These are phyloP conservation scores for Phialemoniopsis sp. DNA, from an alignment of 2,329 filamentous ascomycete genomes.

Conservation along the genomic window DNA sequence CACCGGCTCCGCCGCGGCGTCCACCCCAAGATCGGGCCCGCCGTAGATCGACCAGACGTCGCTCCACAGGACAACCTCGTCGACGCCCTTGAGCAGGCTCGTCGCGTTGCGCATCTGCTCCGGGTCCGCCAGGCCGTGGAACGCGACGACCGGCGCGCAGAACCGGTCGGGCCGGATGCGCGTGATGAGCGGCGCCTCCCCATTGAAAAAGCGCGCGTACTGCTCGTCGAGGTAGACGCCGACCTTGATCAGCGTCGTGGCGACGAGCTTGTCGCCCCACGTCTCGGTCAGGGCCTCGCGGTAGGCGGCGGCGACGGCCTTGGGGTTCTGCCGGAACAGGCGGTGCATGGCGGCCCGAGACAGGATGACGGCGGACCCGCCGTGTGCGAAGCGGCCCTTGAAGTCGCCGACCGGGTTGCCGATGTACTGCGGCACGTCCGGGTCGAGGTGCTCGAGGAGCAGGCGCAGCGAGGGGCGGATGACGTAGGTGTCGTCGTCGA, in stretches of 20 bases:
- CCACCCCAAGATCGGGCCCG: constrained; percentile 29
- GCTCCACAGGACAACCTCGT: constrained; percentile 41
- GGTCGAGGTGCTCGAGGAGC: constrained; percentile 45
- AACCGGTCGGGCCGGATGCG: constrained; percentile 44
- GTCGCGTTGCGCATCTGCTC: constrained; percentile 41
- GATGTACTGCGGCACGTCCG: constrained; percentile 41
- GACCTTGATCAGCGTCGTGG: constrained; percentile 46
- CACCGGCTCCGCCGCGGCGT: constrained; percentile 26
- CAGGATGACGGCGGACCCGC: constrained; percentile 49
- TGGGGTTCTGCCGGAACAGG: constrained; percentile 35
- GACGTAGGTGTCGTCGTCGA: constrained; percentile 55
- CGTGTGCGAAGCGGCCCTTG: constrained; percentile 51
- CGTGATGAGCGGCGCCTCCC: constrained; percentile 44
- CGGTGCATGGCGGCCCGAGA: constrained; percentile 44
- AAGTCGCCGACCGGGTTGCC: constrained; percentile 56
- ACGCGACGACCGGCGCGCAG: constrained; percentile 50
- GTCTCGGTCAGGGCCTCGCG: constrained; percentile 43
- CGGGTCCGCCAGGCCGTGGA: constrained; percentile 43
- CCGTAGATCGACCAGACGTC: constrained; percentile 47
- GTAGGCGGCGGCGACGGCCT: constrained; percentile 38
- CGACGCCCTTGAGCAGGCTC: constrained; percentile 28
- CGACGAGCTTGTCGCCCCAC: constrained; percentile 51
- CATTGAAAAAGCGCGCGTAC: constrained; percentile 52
- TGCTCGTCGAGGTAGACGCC: constrained; percentile 52
- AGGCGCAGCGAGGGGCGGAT: constrained; percentile 42